These are phyloP conservation scores for Lasiosphaeris hirsuta DNA, from an alignment of 495 filamentous ascomycete species.

Conservation along the genomic window DNA sequence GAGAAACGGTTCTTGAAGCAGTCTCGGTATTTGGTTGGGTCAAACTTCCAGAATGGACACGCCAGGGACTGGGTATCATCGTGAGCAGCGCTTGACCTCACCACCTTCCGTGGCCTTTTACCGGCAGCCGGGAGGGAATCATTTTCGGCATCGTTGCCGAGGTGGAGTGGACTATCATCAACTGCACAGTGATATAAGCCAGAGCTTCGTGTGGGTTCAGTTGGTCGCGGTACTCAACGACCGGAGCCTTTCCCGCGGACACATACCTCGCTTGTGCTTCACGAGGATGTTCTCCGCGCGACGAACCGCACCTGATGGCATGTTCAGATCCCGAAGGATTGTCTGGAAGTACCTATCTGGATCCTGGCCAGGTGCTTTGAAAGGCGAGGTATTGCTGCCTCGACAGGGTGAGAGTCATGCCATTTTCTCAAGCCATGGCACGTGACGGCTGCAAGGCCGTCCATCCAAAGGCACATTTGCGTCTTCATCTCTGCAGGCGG, in stretches of 20 bases:
- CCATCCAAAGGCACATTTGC: not conserved
- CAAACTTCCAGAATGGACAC: slow-evolving; percentile 8
- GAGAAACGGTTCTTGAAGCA: slow-evolving; percentile 1
- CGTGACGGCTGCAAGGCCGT: not conserved
- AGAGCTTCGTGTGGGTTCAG: not conserved
- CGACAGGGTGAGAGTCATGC: not conserved
- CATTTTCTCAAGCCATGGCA: not conserved
- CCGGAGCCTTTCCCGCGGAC: not conserved
- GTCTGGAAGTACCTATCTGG: no score
- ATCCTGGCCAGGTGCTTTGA: no score
- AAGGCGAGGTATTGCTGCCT: no score
- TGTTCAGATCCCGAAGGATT: no score
- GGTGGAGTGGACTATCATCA: no score
- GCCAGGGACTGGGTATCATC: not conserved
- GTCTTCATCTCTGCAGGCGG: not conserved
- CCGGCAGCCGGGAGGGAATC: no score
- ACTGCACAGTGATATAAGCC: not conserved
- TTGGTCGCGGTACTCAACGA: not conserved
- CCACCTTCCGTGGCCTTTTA: no score
- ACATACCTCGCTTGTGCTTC: no score
- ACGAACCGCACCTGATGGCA: slow-evolving; percentile 1
- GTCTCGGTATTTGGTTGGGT: slow-evolving; percentile 2
- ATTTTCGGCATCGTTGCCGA: no score
- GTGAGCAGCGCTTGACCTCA: no score
- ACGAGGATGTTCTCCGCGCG: no score